Conservation (phyloP, 192 early-diverging fungal genomes). For the Podila epicladia region DNA sequence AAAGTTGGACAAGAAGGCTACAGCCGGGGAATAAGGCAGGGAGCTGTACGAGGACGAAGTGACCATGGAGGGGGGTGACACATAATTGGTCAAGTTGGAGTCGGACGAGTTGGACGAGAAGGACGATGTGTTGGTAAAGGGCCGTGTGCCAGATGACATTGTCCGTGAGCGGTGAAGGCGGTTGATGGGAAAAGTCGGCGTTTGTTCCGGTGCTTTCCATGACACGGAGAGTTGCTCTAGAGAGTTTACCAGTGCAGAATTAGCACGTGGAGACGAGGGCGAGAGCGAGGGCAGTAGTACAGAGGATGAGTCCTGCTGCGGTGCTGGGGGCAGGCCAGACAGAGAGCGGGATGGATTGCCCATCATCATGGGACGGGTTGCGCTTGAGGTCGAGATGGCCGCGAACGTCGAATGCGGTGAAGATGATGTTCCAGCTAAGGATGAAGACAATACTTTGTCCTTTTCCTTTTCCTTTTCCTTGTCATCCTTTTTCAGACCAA, state of each 20-base stretch:
- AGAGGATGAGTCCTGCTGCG: conserved; percentile 18
- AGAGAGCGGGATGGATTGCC: conserved; percentile 28
- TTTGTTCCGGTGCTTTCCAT: conserved; percentile 48
- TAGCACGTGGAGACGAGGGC: conserved; percentile 33
- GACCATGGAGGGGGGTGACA: conserved; percentile 22
- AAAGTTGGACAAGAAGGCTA: conserved; percentile 40
- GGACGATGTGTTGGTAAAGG: conserved; percentile 16
- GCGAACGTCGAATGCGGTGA: not conserved
- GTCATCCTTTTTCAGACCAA: conserved; percentile 22
- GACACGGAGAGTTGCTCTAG: conserved; percentile 46
- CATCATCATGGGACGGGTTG: conserved; percentile 48
- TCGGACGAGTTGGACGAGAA: conserved; percentile 28
- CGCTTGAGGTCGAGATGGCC: not conserved
- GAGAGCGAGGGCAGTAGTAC: conserved; percentile 35
- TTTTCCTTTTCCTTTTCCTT: not conserved
- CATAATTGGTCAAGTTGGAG: not conserved
- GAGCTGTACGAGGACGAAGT: conserved; percentile 46
- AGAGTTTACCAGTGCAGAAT: conserved; percentile 41
- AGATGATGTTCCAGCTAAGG: not conserved
- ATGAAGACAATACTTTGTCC: not conserved
- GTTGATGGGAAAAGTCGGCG: conserved; percentile 47
- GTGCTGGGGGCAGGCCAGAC: conserved; percentile 36
- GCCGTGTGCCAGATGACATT: conserved; percentile 36
- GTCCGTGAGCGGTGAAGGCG: conserved; percentile 43
- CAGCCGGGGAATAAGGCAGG: conserved; percentile 46